Percentiles rank a stretch among this genome's conserved stretches.
Evolutionary conservation across 2,329 filamentous ascomycete genomes (phyloP).

Genomic region (Aspergillus arachidicola): DNA sequence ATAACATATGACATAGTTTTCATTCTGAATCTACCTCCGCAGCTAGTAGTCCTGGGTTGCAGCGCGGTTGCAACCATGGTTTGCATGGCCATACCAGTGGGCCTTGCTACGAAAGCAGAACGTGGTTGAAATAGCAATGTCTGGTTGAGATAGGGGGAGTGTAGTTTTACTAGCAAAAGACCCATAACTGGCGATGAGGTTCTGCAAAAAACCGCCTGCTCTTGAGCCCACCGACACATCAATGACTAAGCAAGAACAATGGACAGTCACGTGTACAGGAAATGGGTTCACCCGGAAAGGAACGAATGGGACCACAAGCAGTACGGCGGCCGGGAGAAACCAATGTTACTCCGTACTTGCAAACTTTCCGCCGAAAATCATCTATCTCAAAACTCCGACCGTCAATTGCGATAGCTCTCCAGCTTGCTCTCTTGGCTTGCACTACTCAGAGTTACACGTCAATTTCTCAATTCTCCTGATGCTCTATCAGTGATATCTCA

Average conservation of each 20-base stretch:
- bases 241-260: not conserved
- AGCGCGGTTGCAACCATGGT: no score
- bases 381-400: not conserved
- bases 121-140: not conserved
- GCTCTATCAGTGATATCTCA: conserved; percentile 15
- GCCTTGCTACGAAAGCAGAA: no score
- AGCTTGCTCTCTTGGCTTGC: not conserved
- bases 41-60: no score
- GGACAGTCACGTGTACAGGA: not conserved
- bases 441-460: not conserved
- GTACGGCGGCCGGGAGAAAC: conserved; percentile 18
- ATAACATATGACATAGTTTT: not conserved
- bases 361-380: conserved; percentile 22
- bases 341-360: conserved; percentile 9
- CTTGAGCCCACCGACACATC: no score
- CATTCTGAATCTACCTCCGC: not conserved
- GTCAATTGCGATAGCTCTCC: conserved; percentile 8
- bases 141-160: not conserved
- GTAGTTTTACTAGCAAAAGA: not conserved
- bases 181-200: no score
- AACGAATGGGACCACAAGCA: conserved; percentile 1
- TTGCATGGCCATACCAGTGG: no score
- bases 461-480: conserved; percentile 10
- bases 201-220: no score
- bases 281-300: conserved; percentile 17